phyloP scores from a whole-genome alignment of 345 rosid genomes.

The Heritiera fomes region DNA sequence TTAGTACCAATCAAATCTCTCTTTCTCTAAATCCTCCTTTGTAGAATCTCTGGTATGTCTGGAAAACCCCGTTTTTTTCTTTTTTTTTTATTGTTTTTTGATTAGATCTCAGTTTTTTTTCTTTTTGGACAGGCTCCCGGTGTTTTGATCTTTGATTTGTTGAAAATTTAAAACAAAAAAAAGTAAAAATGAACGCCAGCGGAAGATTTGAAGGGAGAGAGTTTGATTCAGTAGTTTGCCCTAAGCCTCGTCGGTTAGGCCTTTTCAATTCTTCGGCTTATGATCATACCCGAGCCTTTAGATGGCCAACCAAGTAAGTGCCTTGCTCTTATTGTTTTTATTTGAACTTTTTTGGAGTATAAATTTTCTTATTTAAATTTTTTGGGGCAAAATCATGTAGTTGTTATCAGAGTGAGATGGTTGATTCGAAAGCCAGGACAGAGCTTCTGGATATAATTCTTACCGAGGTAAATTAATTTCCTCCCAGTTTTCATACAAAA shows the following conservation, averaged over 20 bases:
- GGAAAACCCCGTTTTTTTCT: not conserved
- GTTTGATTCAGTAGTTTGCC: conserved; percentile 53
- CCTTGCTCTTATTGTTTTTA: not conserved
- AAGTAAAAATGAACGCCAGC: conserved; percentile 34
- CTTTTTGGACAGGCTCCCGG: conserved; percentile 8
- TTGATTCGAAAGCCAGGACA: conserved; percentile 54
- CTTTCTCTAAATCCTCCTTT: not conserved
- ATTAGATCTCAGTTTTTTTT: not conserved
- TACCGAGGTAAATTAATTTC: conserved; percentile 40
- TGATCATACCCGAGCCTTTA: conserved; percentile 28
- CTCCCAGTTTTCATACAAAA: not conserved
- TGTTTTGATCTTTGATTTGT: conserved; percentile 15
- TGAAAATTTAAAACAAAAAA: not conserved
- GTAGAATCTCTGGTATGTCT: conserved; percentile 12
- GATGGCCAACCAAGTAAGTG: conserved; percentile 34
- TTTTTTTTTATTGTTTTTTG: not conserved
- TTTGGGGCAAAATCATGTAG: not conserved
- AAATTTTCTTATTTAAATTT: not conserved
- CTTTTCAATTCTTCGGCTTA: conserved; percentile 34
- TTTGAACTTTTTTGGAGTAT: not conserved
- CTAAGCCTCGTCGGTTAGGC: conserved; percentile 57
- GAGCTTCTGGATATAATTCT: conserved; percentile 69
- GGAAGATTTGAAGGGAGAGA: conserved; percentile 43
- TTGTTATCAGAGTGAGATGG: conserved; percentile 45
- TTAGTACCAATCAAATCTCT: not conserved